Conservation (phyloP, 2,329 filamentous ascomycete genomes). For the Apiospora sp. region DNA sequence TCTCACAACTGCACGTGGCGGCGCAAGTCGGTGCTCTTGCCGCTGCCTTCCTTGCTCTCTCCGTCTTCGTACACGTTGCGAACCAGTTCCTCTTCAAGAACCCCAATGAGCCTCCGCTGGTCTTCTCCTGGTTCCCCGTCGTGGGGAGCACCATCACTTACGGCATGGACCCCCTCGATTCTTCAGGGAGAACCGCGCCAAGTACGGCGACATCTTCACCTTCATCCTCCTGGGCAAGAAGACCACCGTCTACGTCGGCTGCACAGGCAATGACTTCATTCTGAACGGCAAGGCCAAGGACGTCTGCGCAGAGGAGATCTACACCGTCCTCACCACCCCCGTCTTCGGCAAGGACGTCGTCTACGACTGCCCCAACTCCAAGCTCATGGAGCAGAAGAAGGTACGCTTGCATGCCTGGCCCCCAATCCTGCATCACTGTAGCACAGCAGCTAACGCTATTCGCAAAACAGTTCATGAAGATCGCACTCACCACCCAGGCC, state of each 20-base stretch:
- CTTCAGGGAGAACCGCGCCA: slow-evolving; percentile 78
- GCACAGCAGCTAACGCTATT: slow-evolving; percentile 15
- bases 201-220: slow-evolving; percentile 92
- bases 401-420: slow-evolving; percentile 50
- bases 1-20: slow-evolving; percentile 55
- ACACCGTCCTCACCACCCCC: slow-evolving; percentile 76
- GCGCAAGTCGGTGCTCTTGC: slow-evolving; percentile 57
- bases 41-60: slow-evolving; percentile 54
- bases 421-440: slow-evolving; percentile 11
- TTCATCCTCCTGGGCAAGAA: slow-evolving; percentile 89
- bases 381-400: slow-evolving; percentile 97
- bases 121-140: slow-evolving; percentile 83
- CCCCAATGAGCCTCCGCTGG: slow-evolving; percentile 79
- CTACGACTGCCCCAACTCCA: slow-evolving; percentile 89
- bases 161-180: slow-evolving; percentile 94
- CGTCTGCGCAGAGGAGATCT: slow-evolving; percentile 90
- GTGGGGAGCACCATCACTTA: slow-evolving; percentile 93
- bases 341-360: slow-evolving; percentile 87
- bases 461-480: slow-evolving; percentile 74
- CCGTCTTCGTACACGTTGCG: slow-evolving; percentile 80
- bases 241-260: slow-evolving; percentile 85
- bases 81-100: slow-evolving; percentile 83
- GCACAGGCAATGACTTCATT: slow-evolving; percentile 88
- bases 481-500: slow-evolving; percentile 77
- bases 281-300: slow-evolving; percentile 91